A percentile compares a stretch with the other conserved stretches of the same genome.
These are phyloP conservation scores for Apiotrichum gamsii DNA, from an alignment of 1,284 basidiomycete genomes.

Conservation along the genomic window DNA sequence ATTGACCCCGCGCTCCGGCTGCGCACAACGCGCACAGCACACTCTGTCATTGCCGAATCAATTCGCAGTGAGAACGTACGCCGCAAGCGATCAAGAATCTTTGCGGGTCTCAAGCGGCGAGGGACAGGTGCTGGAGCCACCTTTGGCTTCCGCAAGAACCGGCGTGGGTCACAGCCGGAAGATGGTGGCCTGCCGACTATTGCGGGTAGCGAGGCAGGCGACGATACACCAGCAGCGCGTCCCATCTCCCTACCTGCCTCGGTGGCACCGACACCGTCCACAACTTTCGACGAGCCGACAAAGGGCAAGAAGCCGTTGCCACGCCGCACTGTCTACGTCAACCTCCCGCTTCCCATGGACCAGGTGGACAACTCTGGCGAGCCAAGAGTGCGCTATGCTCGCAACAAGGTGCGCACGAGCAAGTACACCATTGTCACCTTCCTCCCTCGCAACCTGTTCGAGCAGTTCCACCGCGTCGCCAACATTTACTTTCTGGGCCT, in stretches of 20 bases:
- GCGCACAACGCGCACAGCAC: conserved; percentile 79
- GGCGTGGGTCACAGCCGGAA: not conserved
- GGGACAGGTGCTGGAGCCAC: not conserved
- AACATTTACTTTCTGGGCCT: conserved; percentile 87
- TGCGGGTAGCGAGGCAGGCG: conserved; percentile 1
- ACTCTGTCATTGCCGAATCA: conserved; percentile 79
- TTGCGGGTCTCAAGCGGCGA: conserved; percentile 47
- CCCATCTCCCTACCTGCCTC: not conserved
- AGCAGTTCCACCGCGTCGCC: conserved; percentile 84
- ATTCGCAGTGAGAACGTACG: conserved; percentile 68
- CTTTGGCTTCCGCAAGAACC: too few relatives aligned
- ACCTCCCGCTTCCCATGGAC: conserved; percentile 45
- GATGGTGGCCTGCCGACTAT: not conserved
- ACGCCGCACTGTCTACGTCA: conserved; percentile 75
- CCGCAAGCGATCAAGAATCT: conserved; percentile 49
- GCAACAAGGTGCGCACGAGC: conserved; percentile 92
- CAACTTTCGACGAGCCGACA: not conserved
- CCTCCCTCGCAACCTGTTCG: conserved; percentile 85
- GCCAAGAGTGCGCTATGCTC: conserved; percentile 66
- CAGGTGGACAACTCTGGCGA: conserved; percentile 55
- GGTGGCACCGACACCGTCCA: not conserved
- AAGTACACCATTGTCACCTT: conserved; percentile 91
- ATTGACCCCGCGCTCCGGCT: conserved; percentile 80
- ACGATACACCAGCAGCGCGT: not conserved
- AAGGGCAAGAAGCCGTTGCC: conserved; percentile 17